phyloP scores from a whole-genome alignment of 768 basidiomycete genomes.

The Gloeophyllum trabeum region DNA sequence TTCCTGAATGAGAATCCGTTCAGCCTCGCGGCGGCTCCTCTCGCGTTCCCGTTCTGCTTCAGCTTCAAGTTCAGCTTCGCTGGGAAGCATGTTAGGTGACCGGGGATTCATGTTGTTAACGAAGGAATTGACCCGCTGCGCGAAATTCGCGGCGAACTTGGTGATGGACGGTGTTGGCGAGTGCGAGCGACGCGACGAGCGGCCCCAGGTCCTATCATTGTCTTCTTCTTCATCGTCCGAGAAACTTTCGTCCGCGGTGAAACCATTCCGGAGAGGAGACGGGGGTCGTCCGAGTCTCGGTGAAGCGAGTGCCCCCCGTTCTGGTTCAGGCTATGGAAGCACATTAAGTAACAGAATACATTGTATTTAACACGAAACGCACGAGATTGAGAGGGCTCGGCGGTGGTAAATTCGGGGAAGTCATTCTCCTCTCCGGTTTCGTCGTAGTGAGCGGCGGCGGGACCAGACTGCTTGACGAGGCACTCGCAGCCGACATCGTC shows the following conservation, averaged over 20 bases:
- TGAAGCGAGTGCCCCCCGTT: constrained; percentile 11
- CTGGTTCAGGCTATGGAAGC: constrained; percentile 29
- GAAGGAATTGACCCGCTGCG: constrained; percentile 61
- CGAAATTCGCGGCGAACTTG: constrained; percentile 62
- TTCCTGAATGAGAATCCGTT: constrained; percentile 62
- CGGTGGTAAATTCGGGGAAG: constrained; percentile 24
- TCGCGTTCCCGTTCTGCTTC: constrained; percentile 74
- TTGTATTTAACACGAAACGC: constrained; percentile 7
- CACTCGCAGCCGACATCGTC: constrained; percentile 9
- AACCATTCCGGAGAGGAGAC: constrained; percentile 63
- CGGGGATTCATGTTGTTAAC: constrained; percentile 36
- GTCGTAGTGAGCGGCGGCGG: constrained; percentile 13
- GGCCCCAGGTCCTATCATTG: constrained; percentile 19
- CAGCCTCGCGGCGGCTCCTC: constrained; percentile 63
- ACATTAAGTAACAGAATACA: background rate
- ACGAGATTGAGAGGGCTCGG: constrained; percentile 30
- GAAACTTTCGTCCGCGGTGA: constrained; percentile 36
- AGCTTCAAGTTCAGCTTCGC: constrained; percentile 74
- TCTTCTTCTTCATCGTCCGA: constrained; percentile 31
- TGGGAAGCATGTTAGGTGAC: constrained; percentile 30
- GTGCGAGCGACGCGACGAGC: constrained; percentile 34
- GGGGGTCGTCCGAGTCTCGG: constrained; percentile 36
- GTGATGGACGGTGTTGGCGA: constrained; percentile 65
- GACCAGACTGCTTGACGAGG: constrained; percentile 14
- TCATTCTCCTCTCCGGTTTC: constrained; percentile 24